Evolutionary conservation across 2,329 filamentous ascomycete genomes (phyloP).

Genomic region (Trichoderma pleuroti): DNA sequence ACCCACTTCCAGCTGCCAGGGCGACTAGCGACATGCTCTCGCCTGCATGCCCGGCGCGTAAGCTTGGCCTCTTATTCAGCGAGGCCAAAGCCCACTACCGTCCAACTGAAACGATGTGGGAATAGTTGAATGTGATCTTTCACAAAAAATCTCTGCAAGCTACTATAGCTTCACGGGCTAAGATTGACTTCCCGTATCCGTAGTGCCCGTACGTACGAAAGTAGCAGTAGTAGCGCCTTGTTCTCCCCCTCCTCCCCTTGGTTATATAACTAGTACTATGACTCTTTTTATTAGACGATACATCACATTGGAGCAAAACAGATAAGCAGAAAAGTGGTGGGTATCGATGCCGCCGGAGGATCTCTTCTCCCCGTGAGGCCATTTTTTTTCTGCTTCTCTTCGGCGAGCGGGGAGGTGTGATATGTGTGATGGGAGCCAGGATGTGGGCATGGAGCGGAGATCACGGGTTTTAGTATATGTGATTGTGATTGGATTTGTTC

Average conservation of each 20-base stretch:
- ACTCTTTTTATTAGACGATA: background rate
- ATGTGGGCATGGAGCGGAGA: constrained; percentile 12
- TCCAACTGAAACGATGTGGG: background rate
- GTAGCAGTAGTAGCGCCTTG: background rate
- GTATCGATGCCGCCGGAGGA: background rate
- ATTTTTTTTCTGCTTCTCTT: background rate
- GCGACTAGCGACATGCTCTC: background rate
- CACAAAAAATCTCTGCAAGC: background rate
- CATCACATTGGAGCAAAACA: background rate
- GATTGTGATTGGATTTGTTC: background rate
- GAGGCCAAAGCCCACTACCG: background rate
- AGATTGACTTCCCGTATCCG: constrained; percentile 1
- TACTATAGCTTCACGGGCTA: background rate
- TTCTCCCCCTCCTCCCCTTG: background rate
- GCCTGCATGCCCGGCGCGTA: constrained; percentile 12
- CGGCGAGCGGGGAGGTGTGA: background rate
- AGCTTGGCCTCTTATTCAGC: background rate
- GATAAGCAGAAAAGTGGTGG: background rate
- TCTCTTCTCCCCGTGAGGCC: background rate
- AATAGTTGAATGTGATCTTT: background rate
- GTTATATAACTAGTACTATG: background rate
- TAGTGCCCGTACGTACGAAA: background rate
- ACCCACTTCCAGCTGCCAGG: background rate
- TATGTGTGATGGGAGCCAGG: constrained; percentile 8
- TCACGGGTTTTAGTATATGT: constrained; percentile 14